Evolutionary conservation across 768 basidiomycete species (phyloP).

Genomic region (Phaffia australis): DNA sequence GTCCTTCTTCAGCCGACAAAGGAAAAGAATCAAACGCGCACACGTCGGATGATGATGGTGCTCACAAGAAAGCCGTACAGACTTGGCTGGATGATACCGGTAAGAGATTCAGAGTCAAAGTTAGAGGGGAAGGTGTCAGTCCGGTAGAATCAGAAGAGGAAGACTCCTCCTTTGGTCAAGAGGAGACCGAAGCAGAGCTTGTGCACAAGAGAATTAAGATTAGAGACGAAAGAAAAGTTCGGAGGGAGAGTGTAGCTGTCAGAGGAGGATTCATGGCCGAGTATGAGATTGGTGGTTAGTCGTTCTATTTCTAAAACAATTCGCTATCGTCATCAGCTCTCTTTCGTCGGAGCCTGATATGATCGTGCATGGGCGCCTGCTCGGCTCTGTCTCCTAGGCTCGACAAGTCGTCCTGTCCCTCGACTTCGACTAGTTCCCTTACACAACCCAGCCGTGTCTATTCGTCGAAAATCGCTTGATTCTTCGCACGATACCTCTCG

Average conservation of each 20-base stretch:
- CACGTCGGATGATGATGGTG: neutral
- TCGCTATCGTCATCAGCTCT: neutral
- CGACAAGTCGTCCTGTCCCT: slow-evolving; percentile 36
- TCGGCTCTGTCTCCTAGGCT: slow-evolving; percentile 9
- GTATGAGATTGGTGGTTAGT: slow-evolving; percentile 40
- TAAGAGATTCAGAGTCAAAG: slow-evolving; percentile 20
- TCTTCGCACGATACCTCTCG: slow-evolving; percentile 2
- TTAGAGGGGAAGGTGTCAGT: neutral
- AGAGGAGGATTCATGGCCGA: slow-evolving; percentile 38
- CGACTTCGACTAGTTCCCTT: slow-evolving; percentile 36
- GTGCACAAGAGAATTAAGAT: slow-evolving; percentile 14
- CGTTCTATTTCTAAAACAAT: neutral
- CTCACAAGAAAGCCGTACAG: neutral
- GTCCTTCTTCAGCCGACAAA: neutral
- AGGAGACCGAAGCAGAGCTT: slow-evolving; percentile 28
- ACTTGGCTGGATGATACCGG: slow-evolving; percentile 24
- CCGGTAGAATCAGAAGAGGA: neutral
- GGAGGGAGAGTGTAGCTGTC: slow-evolving; percentile 18
- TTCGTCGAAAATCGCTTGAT: neutral
- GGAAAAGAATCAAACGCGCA: neutral
- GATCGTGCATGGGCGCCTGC: neutral
- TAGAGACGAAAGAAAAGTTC: slow-evolving; percentile 11
- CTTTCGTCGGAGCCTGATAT: neutral
- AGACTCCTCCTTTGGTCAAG: neutral
- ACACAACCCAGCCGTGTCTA: slow-evolving; percentile 3